Conservation (phyloP, 768 basidiomycete species). For the Xanthoconium purpureum region DNA sequence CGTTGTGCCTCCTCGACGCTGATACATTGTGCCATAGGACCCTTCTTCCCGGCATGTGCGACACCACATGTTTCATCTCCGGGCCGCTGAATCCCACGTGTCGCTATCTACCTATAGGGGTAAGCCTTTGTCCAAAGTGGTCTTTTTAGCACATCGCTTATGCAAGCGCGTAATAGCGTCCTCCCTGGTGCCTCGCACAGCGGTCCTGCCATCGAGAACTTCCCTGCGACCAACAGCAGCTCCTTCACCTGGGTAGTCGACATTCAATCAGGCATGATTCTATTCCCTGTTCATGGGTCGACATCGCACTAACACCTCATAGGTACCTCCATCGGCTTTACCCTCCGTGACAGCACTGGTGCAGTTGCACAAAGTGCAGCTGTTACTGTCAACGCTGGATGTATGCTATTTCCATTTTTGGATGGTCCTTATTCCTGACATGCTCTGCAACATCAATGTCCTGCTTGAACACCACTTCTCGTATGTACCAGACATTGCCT, state of each 20-base stretch:
- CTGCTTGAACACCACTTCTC: constrained; percentile 33
- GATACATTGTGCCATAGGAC: constrained; percentile 36
- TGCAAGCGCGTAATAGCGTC: constrained; percentile 40
- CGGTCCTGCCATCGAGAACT: constrained; percentile 43
- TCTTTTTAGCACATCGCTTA: not conserved
- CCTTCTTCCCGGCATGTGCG: constrained; percentile 61
- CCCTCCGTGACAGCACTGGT: constrained; percentile 62
- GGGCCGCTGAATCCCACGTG: not conserved
- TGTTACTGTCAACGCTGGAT: constrained; percentile 45
- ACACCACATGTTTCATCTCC: not conserved
- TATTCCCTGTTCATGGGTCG: not conserved
- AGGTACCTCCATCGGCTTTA: constrained; percentile 57
- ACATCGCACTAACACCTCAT: not conserved
- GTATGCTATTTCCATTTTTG: constrained; percentile 39
- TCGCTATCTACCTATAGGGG: constrained; percentile 36
- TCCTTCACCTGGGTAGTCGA: constrained; percentile 56
- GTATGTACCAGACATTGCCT: constrained; percentile 21
- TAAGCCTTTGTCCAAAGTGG: constrained; percentile 8
- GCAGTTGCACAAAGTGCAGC: constrained; percentile 44
- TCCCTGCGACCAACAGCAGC: constrained; percentile 39
- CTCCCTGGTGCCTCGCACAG: constrained; percentile 47
- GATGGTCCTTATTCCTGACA: constrained; percentile 2
- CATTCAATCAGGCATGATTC: constrained; percentile 38
- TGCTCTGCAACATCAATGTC: constrained; percentile 30
- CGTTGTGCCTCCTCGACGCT: not conserved